Conservation (phyloP, 2,329 filamentous ascomycete genomes). For the Pseudogymnoascus sp. region DNA sequence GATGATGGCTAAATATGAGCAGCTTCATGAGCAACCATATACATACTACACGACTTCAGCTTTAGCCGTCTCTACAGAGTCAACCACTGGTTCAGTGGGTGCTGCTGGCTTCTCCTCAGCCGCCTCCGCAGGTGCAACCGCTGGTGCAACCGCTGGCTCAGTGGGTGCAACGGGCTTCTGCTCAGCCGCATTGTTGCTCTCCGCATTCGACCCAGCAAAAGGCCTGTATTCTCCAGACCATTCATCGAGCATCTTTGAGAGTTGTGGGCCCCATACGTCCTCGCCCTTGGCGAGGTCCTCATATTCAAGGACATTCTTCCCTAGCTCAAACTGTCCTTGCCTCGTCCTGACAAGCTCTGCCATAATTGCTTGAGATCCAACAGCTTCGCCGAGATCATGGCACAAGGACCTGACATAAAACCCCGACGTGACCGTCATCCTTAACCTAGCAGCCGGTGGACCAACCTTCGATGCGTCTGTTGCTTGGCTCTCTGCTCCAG, state of each 20-base stretch:
- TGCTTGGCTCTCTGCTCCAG: constrained; percentile 10
- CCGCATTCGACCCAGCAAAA: constrained; percentile 5
- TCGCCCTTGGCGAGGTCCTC: constrained; percentile 69
- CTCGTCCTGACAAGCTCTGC: constrained; percentile 70
- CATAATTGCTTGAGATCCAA: constrained; percentile 81
- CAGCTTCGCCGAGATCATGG: constrained; percentile 79
- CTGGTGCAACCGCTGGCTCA: not conserved
- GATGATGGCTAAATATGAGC: not conserved
- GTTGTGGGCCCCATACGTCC: constrained; percentile 72
- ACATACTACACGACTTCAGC: not conserved
- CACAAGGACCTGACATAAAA: constrained; percentile 95
- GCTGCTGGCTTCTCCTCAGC: not conserved
- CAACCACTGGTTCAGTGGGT: not conserved
- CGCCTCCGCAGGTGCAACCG: not conserved
- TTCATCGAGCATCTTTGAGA: constrained; percentile 48
- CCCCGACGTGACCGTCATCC: constrained; percentile 88
- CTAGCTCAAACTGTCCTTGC: constrained; percentile 74
- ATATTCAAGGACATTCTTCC: constrained; percentile 71
- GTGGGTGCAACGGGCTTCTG: not conserved
- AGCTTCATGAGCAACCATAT: not conserved
- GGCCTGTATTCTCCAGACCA: constrained; percentile 22
- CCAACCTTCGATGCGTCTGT: constrained; percentile 35
- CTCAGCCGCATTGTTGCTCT: not conserved
- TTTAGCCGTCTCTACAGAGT: not conserved
- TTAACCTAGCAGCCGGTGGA: constrained; percentile 71